A percentile compares a stretch with the other conserved stretches of the same genome.
phyloP scores from a whole-genome alignment of 2,329 filamentous ascomycete genomes.

The Aspergillus sp. region DNA sequence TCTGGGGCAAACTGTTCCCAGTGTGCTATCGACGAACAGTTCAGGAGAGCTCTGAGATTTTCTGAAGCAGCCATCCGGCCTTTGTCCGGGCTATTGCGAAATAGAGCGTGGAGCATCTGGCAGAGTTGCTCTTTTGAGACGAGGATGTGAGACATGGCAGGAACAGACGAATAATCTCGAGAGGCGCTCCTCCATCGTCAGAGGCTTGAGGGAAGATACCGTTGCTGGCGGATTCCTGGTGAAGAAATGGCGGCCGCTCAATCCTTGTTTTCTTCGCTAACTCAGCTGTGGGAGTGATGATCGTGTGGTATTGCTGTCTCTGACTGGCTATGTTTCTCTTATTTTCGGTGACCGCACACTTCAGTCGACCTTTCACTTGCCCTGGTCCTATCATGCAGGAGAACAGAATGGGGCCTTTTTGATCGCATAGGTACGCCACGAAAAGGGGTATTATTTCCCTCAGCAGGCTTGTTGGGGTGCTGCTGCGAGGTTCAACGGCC shows the following conservation, averaged over 20 bases:
- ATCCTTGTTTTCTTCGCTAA: constrained; percentile 13
- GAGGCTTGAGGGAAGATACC: neutral
- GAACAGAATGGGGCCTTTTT: constrained; percentile 6
- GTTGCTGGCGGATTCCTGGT: constrained; percentile 11
- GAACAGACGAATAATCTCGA: constrained; percentile 12
- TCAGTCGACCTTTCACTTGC: constrained; percentile 12
- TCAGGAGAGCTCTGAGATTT: constrained; percentile 32
- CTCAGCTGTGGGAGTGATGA: constrained; percentile 11
- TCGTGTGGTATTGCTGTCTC: constrained; percentile 12
- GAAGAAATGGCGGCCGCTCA: constrained; percentile 14
- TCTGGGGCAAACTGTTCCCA: constrained; percentile 40
- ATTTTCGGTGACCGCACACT: constrained; percentile 18
- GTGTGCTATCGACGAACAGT: constrained; percentile 39
- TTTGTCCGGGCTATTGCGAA: neutral
- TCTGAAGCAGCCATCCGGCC: constrained; percentile 20
- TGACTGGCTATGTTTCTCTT: constrained; percentile 27
- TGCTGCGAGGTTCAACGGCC: constrained; percentile 4
- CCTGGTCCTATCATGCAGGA: constrained; percentile 13
- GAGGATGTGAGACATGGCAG: constrained; percentile 18
- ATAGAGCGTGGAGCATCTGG: neutral
- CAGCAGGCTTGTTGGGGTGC: constrained; percentile 5
- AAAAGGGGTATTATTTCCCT: neutral
- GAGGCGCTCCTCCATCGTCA: constrained; percentile 6
- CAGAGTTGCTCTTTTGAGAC: constrained; percentile 7
- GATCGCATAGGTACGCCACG: constrained; percentile 3